phyloP scores from a whole-genome alignment of 1,284 basidiomycete species.

The Schizophyllum commune region DNA sequence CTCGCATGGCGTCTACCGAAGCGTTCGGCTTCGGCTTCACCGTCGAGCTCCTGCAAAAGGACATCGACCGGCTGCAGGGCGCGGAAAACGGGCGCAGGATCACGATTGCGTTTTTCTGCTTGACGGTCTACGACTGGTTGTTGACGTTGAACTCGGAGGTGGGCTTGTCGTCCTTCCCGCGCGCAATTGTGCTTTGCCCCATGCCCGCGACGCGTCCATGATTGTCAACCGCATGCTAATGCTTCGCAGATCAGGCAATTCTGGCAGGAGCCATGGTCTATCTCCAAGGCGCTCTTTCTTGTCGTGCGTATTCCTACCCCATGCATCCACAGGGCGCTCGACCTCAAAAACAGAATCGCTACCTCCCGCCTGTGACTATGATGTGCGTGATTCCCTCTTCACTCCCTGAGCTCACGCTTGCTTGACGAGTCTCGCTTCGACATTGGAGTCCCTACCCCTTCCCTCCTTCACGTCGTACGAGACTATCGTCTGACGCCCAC shows the following conservation, averaged over 20 bases:
- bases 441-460: no score
- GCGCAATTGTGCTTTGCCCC: no score
- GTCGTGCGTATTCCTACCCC: conserved; percentile 17
- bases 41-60: conserved; percentile 2
- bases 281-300: conserved; percentile 27
- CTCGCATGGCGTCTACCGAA: not conserved
- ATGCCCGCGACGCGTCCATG: no score
- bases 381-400: no score
- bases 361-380: conserved; percentile 19
- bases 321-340: not conserved
- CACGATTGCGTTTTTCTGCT: conserved; percentile 23
- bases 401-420: no score
- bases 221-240: not conserved
- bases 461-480: no score
- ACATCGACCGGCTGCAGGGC: conserved; percentile 19
- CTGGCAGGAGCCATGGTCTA: conserved; percentile 27
- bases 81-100: conserved; percentile 22
- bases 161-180: not conserved
- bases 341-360: conserved; percentile 32
- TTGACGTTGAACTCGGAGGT: conserved; percentile 32
- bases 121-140: conserved; percentile 21
- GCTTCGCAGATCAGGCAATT: conserved; percentile 25
- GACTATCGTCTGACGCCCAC: not conserved
- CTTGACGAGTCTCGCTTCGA: no score
- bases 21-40: not conserved